Evolutionary conservation across 495 filamentous ascomycete genomes (phyloP).

Genomic region (Annulohypoxylon bovei): DNA sequence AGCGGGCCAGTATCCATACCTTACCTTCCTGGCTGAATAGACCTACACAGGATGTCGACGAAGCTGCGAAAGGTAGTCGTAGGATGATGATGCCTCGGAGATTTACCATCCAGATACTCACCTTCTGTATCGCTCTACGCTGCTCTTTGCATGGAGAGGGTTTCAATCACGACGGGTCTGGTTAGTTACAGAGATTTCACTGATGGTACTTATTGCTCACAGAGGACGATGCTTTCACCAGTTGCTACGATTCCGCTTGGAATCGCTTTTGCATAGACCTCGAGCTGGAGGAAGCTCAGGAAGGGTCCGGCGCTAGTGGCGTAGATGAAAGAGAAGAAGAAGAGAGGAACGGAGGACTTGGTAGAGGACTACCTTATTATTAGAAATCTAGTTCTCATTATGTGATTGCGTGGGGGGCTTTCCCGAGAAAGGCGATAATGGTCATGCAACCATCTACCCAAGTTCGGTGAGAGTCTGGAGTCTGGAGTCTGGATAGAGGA

Average conservation of each 20-base stretch:
- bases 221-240: neutral
- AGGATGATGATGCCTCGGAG: neutral
- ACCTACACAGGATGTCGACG: neutral
- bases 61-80: neutral
- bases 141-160: neutral
- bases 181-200: neutral
- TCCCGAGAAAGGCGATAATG: conserved; percentile 15
- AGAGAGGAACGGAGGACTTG: neutral
- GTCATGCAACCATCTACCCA: conserved; percentile 29
- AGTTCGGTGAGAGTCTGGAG: conserved; percentile 41
- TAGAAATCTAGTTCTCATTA: conserved; percentile 9
- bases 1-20: neutral
- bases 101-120: neutral
- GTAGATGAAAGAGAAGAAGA: neutral
- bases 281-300: neutral
- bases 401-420: conserved; percentile 27
- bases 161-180: neutral
- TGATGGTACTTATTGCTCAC: neutral
- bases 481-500: conserved; percentile 13
- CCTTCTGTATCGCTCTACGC: neutral
- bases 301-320: neutral
- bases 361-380: conserved; percentile 7
- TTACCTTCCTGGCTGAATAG: neutral
- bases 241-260: conserved; percentile 10
- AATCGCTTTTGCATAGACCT: neutral